phyloP scores from a whole-genome alignment of 805 yeast genomes.

The Candida gorgasii region DNA sequence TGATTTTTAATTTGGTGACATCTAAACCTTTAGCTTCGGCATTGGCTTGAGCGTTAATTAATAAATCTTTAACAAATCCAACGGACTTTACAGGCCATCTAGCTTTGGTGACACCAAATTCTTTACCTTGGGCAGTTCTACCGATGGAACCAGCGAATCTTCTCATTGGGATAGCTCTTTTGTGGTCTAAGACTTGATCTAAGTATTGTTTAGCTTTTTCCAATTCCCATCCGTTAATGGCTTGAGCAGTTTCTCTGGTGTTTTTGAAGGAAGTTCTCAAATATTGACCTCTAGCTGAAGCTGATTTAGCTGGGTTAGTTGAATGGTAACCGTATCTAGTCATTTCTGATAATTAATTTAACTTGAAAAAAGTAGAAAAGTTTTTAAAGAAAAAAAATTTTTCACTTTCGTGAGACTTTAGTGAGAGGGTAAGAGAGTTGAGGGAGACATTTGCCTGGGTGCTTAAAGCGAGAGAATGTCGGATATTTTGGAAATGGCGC shows the following conservation, averaged over 20 bases:
- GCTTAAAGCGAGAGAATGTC: too few species aligned
- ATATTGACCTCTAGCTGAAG: constrained; percentile 99
- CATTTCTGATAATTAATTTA: constrained; percentile 49
- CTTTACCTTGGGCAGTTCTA: constrained; percentile 99
- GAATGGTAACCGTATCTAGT: constrained; percentile 99
- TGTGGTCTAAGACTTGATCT: constrained; percentile 93
- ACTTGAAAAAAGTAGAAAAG: constrained; percentile 7
- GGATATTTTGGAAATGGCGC: too few species aligned
- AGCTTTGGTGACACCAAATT: constrained; percentile 99
- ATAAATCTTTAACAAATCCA: constrained; percentile 89
- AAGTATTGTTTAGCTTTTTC: constrained; percentile 95
- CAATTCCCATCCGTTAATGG: constrained; percentile 97
- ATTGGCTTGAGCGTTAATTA: constrained; percentile 97
- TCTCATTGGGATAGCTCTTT: constrained; percentile 99
- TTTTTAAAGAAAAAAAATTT: constrained; percentile 5
- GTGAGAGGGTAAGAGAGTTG: background rate
- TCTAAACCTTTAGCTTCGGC: constrained; percentile 99
- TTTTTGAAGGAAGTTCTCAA: constrained; percentile 99
- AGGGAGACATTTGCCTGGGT: constrained; percentile 2
- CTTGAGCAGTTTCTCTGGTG: constrained; percentile 99
- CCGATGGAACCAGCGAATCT: constrained; percentile 95
- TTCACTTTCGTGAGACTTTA: constrained; percentile 4
- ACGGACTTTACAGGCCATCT: constrained; percentile 99
- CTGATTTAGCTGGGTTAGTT: constrained; percentile 99
- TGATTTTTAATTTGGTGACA: constrained; percentile 86